Evolutionary conservation across 139 green algal genomes (phyloP).

Genomic region (Yamagishiella unicocca): DNA sequence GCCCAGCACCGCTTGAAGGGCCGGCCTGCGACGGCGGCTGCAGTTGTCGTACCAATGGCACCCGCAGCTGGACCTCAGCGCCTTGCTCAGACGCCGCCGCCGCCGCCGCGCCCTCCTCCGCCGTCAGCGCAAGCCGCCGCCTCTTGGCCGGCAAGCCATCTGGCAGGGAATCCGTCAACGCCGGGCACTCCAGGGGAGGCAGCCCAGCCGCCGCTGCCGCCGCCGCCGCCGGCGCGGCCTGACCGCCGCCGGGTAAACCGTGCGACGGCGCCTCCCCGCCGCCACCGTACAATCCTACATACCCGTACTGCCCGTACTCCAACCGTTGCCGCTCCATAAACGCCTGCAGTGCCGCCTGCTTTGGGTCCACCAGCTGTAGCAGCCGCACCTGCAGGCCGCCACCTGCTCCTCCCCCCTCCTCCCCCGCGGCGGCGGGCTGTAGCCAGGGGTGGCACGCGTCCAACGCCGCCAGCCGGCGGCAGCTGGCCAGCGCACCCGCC

Average conservation of each 20-base stretch:
- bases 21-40: neutral
- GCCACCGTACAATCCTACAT: constrained; percentile 1
- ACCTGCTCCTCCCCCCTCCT: neutral
- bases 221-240: neutral
- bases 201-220: constrained; percentile 14
- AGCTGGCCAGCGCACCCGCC: constrained; percentile 8
- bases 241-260: neutral
- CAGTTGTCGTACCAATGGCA: no score
- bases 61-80: no score
- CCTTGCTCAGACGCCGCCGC: neutral
- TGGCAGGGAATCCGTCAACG: neutral
- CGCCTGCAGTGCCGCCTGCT: constrained; percentile 11
- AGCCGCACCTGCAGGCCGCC: neutral
- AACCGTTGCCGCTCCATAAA: constrained; percentile 17
- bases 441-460: constrained; percentile 36
- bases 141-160: neutral
- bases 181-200: neutral
- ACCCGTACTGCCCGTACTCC: neutral
- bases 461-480: constrained; percentile 12
- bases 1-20: neutral
- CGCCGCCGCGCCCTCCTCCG: neutral
- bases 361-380: constrained; percentile 8
- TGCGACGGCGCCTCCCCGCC: neutral
- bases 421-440: neutral
- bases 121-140: constrained; percentile 6